Percentiles rank a stretch among this genome's conserved stretches.
Conservation (phyloP, 208 protist species). For the Endotrypanum monterogeii region DNA sequence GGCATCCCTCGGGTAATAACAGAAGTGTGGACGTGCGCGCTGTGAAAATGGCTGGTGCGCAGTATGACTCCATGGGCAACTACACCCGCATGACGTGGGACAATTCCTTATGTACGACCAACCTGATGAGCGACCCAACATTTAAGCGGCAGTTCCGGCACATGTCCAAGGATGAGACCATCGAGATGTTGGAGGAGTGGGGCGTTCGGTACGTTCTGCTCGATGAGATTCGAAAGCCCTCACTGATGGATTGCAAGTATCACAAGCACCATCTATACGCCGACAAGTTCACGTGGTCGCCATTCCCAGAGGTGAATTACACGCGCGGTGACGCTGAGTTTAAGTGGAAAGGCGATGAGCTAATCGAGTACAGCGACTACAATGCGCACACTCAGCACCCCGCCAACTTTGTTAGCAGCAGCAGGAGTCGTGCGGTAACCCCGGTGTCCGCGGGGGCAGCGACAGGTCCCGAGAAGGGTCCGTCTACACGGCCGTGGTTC, state of each 20-base stretch:
- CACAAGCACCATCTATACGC: slow-evolving; percentile 74
- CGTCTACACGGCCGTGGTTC: slow-evolving; percentile 22
- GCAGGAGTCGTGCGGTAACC: neutral
- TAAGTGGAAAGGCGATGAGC: slow-evolving; percentile 83
- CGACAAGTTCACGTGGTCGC: slow-evolving; percentile 84
- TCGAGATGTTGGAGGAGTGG: slow-evolving; percentile 77
- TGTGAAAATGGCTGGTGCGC: slow-evolving; percentile 52
- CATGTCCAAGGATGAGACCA: slow-evolving; percentile 68
- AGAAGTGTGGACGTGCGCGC: slow-evolving; percentile 62
- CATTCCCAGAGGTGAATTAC: slow-evolving; percentile 71
- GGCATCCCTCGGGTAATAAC: slow-evolving; percentile 47
- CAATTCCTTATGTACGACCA: slow-evolving; percentile 47
- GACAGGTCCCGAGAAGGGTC: neutral
- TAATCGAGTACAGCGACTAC: slow-evolving; percentile 73
- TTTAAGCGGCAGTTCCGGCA: slow-evolving; percentile 41
- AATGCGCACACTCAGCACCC: slow-evolving; percentile 52
- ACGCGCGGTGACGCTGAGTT: slow-evolving; percentile 78
- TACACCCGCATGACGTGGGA: slow-evolving; percentile 73
- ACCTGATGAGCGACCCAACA: slow-evolving; percentile 54
- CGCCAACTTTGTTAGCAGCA: slow-evolving; percentile 26
- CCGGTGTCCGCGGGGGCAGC: neutral
- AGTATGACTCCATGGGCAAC: slow-evolving; percentile 73
- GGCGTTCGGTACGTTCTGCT: slow-evolving; percentile 81
- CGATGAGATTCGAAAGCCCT: slow-evolving; percentile 81
- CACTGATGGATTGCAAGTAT: slow-evolving; percentile 73